Percentiles rank a stretch among this genome's conserved stretches.
These are phyloP conservation scores for Atkinsonella texensis DNA, from an alignment of 2,329 filamentous ascomycete species.

Conservation along the genomic window DNA sequence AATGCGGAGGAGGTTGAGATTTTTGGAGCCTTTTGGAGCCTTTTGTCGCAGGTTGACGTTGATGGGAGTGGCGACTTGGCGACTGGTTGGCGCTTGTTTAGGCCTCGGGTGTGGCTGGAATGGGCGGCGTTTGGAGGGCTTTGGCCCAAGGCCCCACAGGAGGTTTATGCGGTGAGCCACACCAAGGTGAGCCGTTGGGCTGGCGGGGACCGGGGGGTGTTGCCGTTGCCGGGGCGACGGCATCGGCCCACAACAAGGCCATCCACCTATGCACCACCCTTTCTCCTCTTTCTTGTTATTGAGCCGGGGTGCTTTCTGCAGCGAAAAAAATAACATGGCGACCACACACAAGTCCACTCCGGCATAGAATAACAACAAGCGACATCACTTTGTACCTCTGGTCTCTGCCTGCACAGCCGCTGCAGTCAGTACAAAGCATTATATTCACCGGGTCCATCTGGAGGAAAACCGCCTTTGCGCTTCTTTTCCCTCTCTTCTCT, in stretches of 20 bases:
- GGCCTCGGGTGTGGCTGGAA: neutral
- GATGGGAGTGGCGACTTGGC: neutral
- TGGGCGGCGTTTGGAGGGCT: neutral
- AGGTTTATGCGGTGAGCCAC: slow-evolving; percentile 5
- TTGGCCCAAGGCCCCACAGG: no score
- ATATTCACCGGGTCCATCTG: neutral
- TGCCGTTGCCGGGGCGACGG: slow-evolving; percentile 13
- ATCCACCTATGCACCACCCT: neutral
- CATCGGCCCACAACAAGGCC: slow-evolving; percentile 11
- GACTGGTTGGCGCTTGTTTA: no score
- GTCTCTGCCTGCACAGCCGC: neutral
- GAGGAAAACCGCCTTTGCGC: neutral
- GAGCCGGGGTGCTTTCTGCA: neutral
- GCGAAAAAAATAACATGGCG: neutral
- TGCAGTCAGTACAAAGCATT: neutral
- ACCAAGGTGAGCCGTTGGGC: neutral
- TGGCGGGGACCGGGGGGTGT: neutral
- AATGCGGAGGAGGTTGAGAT: slow-evolving; percentile 7
- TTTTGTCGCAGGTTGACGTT: neutral
- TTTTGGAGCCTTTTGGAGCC: neutral
- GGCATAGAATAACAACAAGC: slow-evolving; percentile 15
- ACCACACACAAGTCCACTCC: neutral
- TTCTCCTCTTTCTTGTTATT: neutral
- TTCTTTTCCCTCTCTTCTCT: neutral
- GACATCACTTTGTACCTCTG: neutral